Evolutionary conservation across 805 yeast species (phyloP), one percentile per base, ranked within the genome.

Genomic region (Henningerozyma blattae): DNA sequence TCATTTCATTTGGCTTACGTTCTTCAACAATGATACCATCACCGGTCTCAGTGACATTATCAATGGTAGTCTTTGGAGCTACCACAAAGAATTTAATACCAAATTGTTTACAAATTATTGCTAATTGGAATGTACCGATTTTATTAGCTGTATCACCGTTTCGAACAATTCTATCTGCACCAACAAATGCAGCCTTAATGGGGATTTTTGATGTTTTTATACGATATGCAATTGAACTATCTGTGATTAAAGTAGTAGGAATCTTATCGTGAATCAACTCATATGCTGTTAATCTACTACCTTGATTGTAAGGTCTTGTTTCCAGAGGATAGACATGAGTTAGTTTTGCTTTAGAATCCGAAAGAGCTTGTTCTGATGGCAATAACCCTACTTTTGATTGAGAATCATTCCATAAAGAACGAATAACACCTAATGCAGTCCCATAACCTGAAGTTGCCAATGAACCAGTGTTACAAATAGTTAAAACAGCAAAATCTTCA

Each of bases 361-460:
- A 24, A 4, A 40, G 15, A 3, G 20, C 27, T 32, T 54, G 54
- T 12, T 24, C 27, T 8, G 27, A n/a, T 10, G 12, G 5, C 10
- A 54, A 56, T 8, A 45, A 45, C 1, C 53, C 26, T 14, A 22
- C 27, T 18, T 42, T 48, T 3, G 42, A 34, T 32, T 56, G 44
- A 1, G 72, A 54, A 40, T 64, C 58, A 34, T 53, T 49, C 68
- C 68, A 70, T 40, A 82, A 63, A 0, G 94, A 74, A 44, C 97
- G 72, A 27, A 89, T 75, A 17, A 91, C 83, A 12, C 98, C 97
- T 20, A 89, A 65, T 0, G 97, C 97, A 4, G 98, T 89, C 20
- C 98, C 98, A 53, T 86, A 89, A 2, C 97, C 97, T 4, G 97
- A 84, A 1, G 98, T 89, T 1, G 98, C 98, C 38, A 89, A 64